These are phyloP conservation scores for Elsinoe ampelina DNA, from an alignment of 2,329 filamentous ascomycete species.

Conservation along the genomic window DNA sequence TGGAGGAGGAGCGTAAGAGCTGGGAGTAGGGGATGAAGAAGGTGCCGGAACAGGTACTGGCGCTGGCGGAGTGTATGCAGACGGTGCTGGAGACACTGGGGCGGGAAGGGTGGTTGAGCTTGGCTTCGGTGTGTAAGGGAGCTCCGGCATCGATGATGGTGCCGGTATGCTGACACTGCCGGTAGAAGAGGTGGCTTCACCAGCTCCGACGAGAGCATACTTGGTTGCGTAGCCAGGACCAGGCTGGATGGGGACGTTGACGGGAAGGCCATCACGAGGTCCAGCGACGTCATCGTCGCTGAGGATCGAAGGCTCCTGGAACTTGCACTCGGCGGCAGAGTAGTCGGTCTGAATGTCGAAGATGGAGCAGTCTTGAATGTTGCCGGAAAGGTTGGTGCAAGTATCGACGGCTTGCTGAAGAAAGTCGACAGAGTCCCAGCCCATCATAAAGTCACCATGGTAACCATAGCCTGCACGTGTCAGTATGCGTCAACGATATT, in stretches of 20 bases:
- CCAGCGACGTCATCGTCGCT: constrained; percentile 51
- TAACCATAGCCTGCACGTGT: constrained; percentile 55
- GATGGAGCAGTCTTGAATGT: constrained; percentile 62
- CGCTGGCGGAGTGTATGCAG: constrained; percentile 15
- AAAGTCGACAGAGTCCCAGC: constrained; percentile 58
- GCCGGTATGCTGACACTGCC: not conserved
- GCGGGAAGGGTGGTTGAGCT: not conserved
- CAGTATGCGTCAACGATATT: constrained; percentile 20
- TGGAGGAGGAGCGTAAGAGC: constrained; percentile 14
- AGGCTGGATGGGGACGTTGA: constrained; percentile 45
- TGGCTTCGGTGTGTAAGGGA: not conserved
- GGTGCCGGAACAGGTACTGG: constrained; percentile 20
- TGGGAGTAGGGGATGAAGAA: constrained; percentile 14
- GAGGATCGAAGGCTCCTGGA: constrained; percentile 49
- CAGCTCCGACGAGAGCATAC: constrained; percentile 23
- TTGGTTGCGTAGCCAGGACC: constrained; percentile 35
- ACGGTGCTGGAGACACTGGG: constrained; percentile 17
- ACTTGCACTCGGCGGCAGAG: constrained; percentile 50
- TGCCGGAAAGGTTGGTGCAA: constrained; percentile 63
- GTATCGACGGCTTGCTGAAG: constrained; percentile 62
- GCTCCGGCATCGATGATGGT: not conserved
- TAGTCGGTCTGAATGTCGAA: constrained; percentile 59
- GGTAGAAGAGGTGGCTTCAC: not conserved
- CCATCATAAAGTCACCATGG: constrained; percentile 70
- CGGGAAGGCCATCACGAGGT: constrained; percentile 54